phyloP scores from a whole-genome alignment of 164 flowering plant genomes.

The Warburgia ugandensis region DNA sequence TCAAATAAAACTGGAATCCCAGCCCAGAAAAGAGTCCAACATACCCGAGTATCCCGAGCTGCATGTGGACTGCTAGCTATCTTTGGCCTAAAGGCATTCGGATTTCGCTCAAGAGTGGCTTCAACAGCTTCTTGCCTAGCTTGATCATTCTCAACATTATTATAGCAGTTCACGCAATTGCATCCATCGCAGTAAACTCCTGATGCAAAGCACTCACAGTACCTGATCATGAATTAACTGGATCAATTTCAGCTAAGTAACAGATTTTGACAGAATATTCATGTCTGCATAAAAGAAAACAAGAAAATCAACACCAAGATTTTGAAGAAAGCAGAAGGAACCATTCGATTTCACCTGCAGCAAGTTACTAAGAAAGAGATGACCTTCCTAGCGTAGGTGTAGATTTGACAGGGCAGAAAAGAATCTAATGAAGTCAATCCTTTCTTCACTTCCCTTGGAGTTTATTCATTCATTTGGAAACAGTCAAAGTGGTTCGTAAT shows the following conservation, averaged over 20 bases:
- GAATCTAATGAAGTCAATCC: no score
- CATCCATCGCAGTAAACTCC: constrained; percentile 95
- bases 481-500: no score
- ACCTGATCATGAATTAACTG: constrained; percentile 37
- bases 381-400: no score
- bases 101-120: constrained; percentile 87
- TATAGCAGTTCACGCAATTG: constrained; percentile 78
- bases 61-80: constrained; percentile 92
- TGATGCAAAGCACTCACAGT: constrained; percentile 97
- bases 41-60: constrained; percentile 60
- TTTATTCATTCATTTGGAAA: no score
- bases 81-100: constrained; percentile 93
- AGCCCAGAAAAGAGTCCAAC: constrained; percentile 7
- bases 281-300: neutral
- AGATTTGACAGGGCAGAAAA: no score
- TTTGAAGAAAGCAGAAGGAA: no score
- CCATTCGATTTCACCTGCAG: no score
- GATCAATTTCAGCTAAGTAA: constrained; percentile 3
- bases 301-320: no score
- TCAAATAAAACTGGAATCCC: neutral
- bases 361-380: no score
- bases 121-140: constrained; percentile 86
- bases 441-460: no score
- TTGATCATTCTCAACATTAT: constrained; percentile 81
- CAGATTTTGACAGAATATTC: neutral